These are phyloP conservation scores for Solanum appendiculatum DNA, from an alignment of 257 asterid genomes.

Conservation along the genomic window DNA sequence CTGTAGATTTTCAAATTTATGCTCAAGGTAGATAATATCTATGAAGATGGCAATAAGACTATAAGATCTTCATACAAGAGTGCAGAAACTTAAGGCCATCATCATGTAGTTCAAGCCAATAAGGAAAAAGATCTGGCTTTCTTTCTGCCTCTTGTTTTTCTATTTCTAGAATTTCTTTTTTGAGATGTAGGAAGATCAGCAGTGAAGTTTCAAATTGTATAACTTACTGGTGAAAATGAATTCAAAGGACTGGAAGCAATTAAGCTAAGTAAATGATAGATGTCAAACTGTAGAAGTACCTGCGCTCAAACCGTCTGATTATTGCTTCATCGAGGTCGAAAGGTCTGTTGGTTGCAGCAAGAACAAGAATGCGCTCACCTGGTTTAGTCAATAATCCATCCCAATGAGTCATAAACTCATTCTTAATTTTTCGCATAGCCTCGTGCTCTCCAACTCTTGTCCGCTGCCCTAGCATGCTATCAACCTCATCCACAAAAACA, in stretches of 20 bases:
- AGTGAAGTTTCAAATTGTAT: neutral
- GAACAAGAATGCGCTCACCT: conserved; percentile 92
- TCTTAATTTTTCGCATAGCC: conserved; percentile 95
- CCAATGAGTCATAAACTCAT: conserved; percentile 96
- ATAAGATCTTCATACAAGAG: neutral
- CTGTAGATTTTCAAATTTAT: neutral
- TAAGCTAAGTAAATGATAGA: neutral
- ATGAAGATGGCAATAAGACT: neutral
- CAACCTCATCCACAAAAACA: conserved; percentile 95
- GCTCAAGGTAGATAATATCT: neutral
- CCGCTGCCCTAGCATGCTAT: conserved; percentile 98
- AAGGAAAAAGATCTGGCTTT: neutral
- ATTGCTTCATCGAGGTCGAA: conserved; percentile 99
- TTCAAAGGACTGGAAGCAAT: neutral
- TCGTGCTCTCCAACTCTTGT: conserved; percentile 94
- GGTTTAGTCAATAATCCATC: conserved; percentile 88
- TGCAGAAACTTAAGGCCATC: neutral
- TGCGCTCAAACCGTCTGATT: conserved; percentile 94
- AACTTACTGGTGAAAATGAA: neutral
- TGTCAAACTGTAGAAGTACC: conserved; percentile 27
- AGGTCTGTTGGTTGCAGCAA: conserved; percentile 96
- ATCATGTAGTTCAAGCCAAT: neutral
- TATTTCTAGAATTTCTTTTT: neutral
- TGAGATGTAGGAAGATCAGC: neutral
- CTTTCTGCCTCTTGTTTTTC: neutral